Conservation (phyloP, 2,329 filamentous ascomycete genomes). For the Neopestalotiopsis rosae region DNA sequence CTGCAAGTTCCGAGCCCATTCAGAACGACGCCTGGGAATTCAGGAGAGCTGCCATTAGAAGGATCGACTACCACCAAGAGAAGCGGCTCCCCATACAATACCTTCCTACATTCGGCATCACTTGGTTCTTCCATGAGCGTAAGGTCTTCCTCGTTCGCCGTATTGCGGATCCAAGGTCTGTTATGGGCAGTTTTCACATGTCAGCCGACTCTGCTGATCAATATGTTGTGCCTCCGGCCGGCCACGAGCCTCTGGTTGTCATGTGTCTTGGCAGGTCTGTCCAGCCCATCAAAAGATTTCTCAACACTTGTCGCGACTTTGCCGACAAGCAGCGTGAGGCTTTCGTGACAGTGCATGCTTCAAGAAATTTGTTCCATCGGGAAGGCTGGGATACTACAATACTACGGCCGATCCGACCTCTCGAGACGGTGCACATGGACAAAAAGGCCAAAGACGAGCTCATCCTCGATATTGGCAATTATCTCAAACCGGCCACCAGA, state of each 20-base stretch:
- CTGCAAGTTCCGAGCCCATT: slow-evolving; percentile 38
- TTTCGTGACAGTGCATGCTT: slow-evolving; percentile 42
- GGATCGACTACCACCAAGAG: slow-evolving; percentile 38
- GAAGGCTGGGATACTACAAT: slow-evolving; percentile 43
- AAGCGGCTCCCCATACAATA: slow-evolving; percentile 42
- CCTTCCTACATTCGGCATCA: slow-evolving; percentile 42
- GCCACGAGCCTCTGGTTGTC: slow-evolving; percentile 43
- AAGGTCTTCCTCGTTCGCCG: slow-evolving; percentile 43
- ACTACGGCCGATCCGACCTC: slow-evolving; percentile 36
- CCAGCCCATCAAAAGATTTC: slow-evolving; percentile 36
- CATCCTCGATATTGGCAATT: slow-evolving; percentile 70
- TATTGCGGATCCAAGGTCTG: slow-evolving; percentile 27
- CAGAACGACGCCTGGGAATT: slow-evolving; percentile 39
- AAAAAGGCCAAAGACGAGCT: slow-evolving; percentile 63
- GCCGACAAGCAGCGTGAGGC: slow-evolving; percentile 41
- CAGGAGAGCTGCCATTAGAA: slow-evolving; percentile 28
- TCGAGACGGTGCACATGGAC: slow-evolving; percentile 44
- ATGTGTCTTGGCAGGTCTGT: slow-evolving; percentile 44
- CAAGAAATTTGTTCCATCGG: slow-evolving; percentile 30
- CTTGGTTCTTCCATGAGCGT: slow-evolving; percentile 40
- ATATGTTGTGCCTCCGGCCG: slow-evolving; percentile 38
- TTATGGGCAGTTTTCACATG: slow-evolving; percentile 18
- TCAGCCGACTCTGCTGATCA: slow-evolving; percentile 35
- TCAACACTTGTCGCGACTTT: slow-evolving; percentile 35
- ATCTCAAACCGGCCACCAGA: slow-evolving; percentile 59